Percentiles rank a stretch among this genome's conserved stretches.
phyloP scores from a whole-genome alignment of 1,139 yeast species.

The Suhomyces bokatorum region DNA sequence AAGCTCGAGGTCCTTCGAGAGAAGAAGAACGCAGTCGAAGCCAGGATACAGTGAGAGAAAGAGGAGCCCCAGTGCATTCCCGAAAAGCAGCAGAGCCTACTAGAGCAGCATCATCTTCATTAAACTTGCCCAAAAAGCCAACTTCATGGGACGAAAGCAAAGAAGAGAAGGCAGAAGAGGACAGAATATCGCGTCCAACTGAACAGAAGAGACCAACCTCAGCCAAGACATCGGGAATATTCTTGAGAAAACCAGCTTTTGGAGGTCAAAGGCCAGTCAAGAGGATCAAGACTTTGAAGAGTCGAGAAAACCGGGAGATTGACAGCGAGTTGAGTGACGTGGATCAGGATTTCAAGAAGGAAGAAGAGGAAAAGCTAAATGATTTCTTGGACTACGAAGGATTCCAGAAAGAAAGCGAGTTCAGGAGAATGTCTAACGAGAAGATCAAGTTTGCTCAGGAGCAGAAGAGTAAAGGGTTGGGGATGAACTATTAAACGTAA shows the following conservation, averaged over 20 bases:
- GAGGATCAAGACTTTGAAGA: conserved; percentile 8
- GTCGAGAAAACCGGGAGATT: conserved; percentile 12
- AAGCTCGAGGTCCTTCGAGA: neutral
- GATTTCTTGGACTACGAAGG: conserved; percentile 16
- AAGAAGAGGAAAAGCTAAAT: conserved; percentile 18
- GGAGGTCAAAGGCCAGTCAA: conserved; percentile 4
- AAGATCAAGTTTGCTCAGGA: conserved; percentile 9
- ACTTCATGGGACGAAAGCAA: neutral
- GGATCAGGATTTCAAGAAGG: conserved; percentile 21
- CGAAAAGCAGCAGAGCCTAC: conserved; percentile 1
- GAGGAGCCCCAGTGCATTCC: neutral
- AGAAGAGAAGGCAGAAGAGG: neutral
- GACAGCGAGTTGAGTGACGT: conserved; percentile 28
- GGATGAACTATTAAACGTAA: conserved; percentile 14
- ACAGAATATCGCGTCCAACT: no score
- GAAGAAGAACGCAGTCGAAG: neutral
- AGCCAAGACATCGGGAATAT: conserved; percentile 6
- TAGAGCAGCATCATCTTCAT: neutral
- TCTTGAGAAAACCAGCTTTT: conserved; percentile 2
- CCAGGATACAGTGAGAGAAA: conserved; percentile 4
- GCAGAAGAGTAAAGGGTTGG: conserved; percentile 12
- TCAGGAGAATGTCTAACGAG: conserved; percentile 13
- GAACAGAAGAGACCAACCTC: neutral
- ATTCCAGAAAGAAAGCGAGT: conserved; percentile 14
- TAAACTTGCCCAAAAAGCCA: conserved; percentile 4